Evolutionary conservation across 2,329 filamentous ascomycete species (phyloP).

Genomic region (Fusarium torreyae): DNA sequence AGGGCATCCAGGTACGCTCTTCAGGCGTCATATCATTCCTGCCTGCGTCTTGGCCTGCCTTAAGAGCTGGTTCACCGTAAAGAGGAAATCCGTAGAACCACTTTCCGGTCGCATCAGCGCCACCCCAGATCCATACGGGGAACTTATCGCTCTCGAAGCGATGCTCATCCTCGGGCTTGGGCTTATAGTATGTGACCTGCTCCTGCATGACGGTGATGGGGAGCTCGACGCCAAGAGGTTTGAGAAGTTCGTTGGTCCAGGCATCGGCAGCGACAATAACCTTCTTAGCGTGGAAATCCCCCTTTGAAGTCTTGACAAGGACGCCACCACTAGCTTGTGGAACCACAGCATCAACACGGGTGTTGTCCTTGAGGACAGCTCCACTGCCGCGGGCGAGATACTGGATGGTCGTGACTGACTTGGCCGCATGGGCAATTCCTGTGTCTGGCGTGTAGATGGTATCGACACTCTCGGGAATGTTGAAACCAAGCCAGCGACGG

Average conservation of each 20-base stretch:
- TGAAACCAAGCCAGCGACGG: no score
- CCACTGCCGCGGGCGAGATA: slow-evolving; percentile 9
- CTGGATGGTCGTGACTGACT: slow-evolving; percentile 5
- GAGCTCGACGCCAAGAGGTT: slow-evolving; percentile 1
- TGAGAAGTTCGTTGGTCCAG: slow-evolving; percentile 13
- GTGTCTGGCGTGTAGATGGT: slow-evolving; percentile 2
- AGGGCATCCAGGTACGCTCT: slow-evolving; percentile 7
- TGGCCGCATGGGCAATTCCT: slow-evolving; percentile 9
- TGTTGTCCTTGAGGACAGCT: slow-evolving; percentile 8
- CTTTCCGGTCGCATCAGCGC: neutral
- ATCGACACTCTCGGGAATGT: no score
- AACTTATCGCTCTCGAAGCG: slow-evolving; percentile 9
- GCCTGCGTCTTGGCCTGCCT: slow-evolving; percentile 8
- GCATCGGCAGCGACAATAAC: slow-evolving; percentile 10
- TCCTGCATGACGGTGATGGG: slow-evolving; percentile 12
- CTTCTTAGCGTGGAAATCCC: neutral
- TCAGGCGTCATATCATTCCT: slow-evolving; percentile 7
- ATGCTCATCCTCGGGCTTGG: neutral
- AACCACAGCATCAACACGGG: neutral
- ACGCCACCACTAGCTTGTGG: neutral
- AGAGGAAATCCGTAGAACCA: slow-evolving; percentile 15
- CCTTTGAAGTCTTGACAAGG: neutral
- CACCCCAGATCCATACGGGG: slow-evolving; percentile 22
- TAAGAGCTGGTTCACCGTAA: slow-evolving; percentile 16
- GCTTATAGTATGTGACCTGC: slow-evolving; percentile 17